These are phyloP conservation scores for Backusella tarrabulga DNA, from an alignment of 192 early-diverging fungal species.

Conservation along the genomic window DNA sequence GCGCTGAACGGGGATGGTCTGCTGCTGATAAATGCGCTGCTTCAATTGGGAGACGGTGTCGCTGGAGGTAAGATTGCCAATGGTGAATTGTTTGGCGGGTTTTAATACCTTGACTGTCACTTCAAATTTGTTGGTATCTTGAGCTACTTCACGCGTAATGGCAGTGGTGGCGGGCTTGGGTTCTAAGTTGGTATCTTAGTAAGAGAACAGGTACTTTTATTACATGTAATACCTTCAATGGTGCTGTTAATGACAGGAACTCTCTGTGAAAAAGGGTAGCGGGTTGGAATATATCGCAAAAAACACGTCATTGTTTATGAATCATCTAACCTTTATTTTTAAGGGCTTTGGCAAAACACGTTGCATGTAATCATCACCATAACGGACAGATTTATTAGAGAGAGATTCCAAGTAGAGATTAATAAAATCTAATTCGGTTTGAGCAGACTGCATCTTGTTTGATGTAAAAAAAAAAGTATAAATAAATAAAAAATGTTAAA, in stretches of 20 bases:
- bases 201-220: background rate
- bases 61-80: slow-evolving; percentile 10
- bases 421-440: slow-evolving; percentile 29
- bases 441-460: slow-evolving; percentile 5
- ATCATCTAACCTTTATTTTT: slow-evolving; percentile 11
- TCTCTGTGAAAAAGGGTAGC: background rate
- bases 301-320: background rate
- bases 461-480: background rate
- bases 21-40: slow-evolving; percentile 33
- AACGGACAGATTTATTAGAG: slow-evolving; percentile 32
- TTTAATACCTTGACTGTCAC: slow-evolving; percentile 34
- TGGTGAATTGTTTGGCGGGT: slow-evolving; percentile 30
- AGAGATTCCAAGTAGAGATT: slow-evolving; percentile 20
- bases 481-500: background rate
- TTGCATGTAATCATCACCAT: slow-evolving; percentile 25
- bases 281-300: background rate
- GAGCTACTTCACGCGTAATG: background rate
- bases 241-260: background rate
- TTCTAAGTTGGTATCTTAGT: background rate
- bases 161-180: background rate
- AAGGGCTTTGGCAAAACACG: slow-evolving; percentile 1
- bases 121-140: slow-evolving; percentile 4
- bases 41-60: slow-evolving; percentile 30
- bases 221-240: background rate
- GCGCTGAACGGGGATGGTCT: slow-evolving; percentile 20